These are phyloP conservation scores for Wallemia ichthyophaga DNA, from an alignment of 1,284 basidiomycete species.

Conservation along the genomic window DNA sequence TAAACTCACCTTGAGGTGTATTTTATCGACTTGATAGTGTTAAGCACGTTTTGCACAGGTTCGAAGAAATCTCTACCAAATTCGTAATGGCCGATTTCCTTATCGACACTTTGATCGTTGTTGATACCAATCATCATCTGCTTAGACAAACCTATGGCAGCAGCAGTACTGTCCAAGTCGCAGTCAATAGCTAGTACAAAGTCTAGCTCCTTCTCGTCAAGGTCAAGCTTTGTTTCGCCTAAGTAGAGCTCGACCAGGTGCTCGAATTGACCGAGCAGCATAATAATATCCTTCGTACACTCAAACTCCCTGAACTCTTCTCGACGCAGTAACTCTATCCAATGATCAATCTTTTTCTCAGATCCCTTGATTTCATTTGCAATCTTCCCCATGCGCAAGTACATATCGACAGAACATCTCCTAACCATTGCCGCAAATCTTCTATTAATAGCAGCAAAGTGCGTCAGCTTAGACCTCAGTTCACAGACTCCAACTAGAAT, in stretches of 20 bases:
- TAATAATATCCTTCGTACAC: slow-evolving; percentile 58
- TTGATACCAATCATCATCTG: slow-evolving; percentile 41
- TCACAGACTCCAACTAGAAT: slow-evolving; percentile 63
- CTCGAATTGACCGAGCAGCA: slow-evolving; percentile 71
- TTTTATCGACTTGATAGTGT: slow-evolving; percentile 51
- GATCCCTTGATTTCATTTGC: slow-evolving; percentile 56
- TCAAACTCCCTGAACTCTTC: slow-evolving; percentile 80
- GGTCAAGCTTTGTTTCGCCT: slow-evolving; percentile 41
- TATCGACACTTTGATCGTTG: slow-evolving; percentile 40
- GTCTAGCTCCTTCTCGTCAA: slow-evolving; percentile 64
- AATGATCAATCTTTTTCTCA: slow-evolving; percentile 71
- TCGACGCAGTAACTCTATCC: slow-evolving; percentile 46
- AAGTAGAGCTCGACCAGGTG: slow-evolving; percentile 67
- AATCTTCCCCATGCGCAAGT: slow-evolving; percentile 51
- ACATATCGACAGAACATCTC: slow-evolving; percentile 46
- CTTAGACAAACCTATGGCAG: slow-evolving; percentile 58
- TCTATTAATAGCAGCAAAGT: slow-evolving; percentile 49
- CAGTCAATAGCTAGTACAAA: slow-evolving; percentile 48
- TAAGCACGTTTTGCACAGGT: slow-evolving; percentile 47
- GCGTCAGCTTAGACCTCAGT: slow-evolving; percentile 48
- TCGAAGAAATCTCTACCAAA: slow-evolving; percentile 40
- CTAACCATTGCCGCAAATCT: slow-evolving; percentile 54
- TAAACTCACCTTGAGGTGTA: slow-evolving; percentile 35
- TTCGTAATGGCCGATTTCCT: slow-evolving; percentile 40
- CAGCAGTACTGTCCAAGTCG: slow-evolving; percentile 71